Evolutionary conservation across 495 filamentous ascomycete species (phyloP).

Genomic region (Aspergillus homomorphus): DNA sequence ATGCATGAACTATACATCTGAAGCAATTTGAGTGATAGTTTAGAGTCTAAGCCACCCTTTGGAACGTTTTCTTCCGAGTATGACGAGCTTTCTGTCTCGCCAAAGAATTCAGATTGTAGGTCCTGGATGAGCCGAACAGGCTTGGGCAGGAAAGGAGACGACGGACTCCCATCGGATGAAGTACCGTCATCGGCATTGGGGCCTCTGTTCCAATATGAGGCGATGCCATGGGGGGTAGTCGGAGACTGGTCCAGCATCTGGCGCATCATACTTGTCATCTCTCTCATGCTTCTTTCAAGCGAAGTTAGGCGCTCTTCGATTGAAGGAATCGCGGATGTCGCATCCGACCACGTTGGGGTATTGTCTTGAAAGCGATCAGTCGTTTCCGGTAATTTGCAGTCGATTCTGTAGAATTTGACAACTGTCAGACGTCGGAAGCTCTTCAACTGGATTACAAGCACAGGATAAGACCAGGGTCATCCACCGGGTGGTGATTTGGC

Average conservation of each 20-base stretch:
- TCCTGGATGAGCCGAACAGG: conserved; percentile 38
- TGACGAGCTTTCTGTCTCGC: conserved; percentile 27
- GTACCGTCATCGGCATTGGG: conserved; percentile 27
- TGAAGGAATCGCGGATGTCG: conserved; percentile 32
- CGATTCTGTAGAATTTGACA: conserved; percentile 24
- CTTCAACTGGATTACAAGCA: conserved; percentile 4
- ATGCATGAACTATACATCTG: conserved; percentile 29
- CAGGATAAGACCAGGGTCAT: not conserved
- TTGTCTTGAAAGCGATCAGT: conserved; percentile 37
- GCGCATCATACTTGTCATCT: conserved; percentile 40
- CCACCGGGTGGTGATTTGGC: not conserved
- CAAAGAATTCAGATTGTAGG: conserved; percentile 37
- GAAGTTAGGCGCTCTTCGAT: conserved; percentile 41
- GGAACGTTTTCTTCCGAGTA: conserved; percentile 30
- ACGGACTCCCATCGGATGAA: conserved; percentile 18
- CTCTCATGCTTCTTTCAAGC: conserved; percentile 37
- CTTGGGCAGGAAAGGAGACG: conserved; percentile 28
- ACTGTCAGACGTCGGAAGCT: conserved; percentile 16
- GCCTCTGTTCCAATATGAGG: conserved; percentile 19
- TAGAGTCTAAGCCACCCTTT: conserved; percentile 34
- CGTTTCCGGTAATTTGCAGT: conserved; percentile 41
- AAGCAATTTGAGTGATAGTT: conserved; percentile 36
- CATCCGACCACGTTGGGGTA: conserved; percentile 33
- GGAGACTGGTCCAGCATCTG: conserved; percentile 35
- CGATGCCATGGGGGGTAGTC: conserved; percentile 16